Base-by-base conservation (phyloP, 352 stramenopile genomes). In the Phytophthora palmivora region DNA sequence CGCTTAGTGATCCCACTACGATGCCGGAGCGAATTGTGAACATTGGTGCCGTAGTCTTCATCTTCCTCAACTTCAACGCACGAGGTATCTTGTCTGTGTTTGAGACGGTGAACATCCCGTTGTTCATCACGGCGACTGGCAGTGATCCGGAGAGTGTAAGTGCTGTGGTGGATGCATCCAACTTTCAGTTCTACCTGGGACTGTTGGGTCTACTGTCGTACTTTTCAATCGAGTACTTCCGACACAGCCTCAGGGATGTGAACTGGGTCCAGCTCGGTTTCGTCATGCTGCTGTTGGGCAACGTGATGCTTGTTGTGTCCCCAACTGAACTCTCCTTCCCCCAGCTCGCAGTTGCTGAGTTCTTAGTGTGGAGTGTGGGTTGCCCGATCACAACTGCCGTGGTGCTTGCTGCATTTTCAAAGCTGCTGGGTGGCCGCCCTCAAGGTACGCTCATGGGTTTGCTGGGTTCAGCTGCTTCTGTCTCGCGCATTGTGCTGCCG, bases 381-480 rank as follows among this genome's bases (percentile, higher is more conserved):
- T 89, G 80, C n/a, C n/a, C n/a, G n/a, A n/a, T n/a, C n/a, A n/a
- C n/a, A n/a, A n/a, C n/a, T n/a, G n/a, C n/a, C n/a, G 80, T 90
- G 19, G 78, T 85, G 21, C 57, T 92, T 7, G 78, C 83, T 4
- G 80, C 83, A 0, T 92, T 90, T 26, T 90, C 80, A 12, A 89
- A 89, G 55, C 56, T 90, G 41, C 61, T 92, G 8, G 83, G 83
- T 14, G 74, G 76, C 10, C 76, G 81, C 14, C 83, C 82, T 4
- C 83, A 92, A 42, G 83, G 83, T n/a, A 92, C 81, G 10, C 71
- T 89, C 16, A 92, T 92, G 83, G 83, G 83, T 5, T 51, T 90
- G 24, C 63, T 92, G 0, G 83, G 83, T 6, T 90, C 83, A 2
- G 79, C 83, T 6, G 80, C 77, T 7, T 92, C 83, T n/a, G n/a